Percentiles rank a stretch among this genome's conserved stretches.
These are phyloP conservation scores for Tardiomyces digboiensis DNA, from an alignment of 1,139 yeast genomes.

Conservation along the genomic window DNA sequence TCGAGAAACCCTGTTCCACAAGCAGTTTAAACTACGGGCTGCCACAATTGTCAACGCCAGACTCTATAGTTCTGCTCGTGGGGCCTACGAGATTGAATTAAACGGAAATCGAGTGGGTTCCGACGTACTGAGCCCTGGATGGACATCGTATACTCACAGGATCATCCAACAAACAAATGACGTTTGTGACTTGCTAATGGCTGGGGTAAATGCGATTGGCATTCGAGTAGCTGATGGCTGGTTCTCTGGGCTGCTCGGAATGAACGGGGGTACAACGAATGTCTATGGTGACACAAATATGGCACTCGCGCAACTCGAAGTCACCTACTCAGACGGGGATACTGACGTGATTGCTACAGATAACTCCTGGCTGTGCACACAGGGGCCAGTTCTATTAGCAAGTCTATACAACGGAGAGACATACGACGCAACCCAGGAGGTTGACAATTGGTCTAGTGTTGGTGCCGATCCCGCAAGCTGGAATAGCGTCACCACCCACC, in stretches of 20 bases:
- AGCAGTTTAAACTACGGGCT: conserved; percentile 1
- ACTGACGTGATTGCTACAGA: conserved; percentile 9
- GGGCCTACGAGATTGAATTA: conserved; percentile 14
- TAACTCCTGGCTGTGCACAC: conserved; percentile 10
- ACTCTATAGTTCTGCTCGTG: conserved; percentile 15
- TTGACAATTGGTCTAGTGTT: conserved; percentile 9
- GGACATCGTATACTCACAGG: conserved; percentile 15
- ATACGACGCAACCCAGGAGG: conserved; percentile 16
- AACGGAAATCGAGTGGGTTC: conserved; percentile 13
- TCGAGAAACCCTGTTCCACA: conserved; percentile 5
- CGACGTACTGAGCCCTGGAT: conserved; percentile 16
- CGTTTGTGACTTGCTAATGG: conserved; percentile 6
- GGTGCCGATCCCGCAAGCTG: not conserved
- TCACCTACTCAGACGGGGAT: conserved; percentile 12
- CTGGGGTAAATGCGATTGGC: conserved; percentile 10
- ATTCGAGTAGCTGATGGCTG: conserved; percentile 18
- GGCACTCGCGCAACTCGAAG: conserved; percentile 12
- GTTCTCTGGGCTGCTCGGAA: conserved; percentile 16
- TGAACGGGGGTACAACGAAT: conserved; percentile 15
- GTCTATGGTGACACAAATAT: conserved; percentile 14
- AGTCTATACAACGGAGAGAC: conserved; percentile 16
- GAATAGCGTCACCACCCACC: conserved; percentile 1
- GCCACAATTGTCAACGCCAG: conserved; percentile 3
- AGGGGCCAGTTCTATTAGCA: conserved; percentile 14
- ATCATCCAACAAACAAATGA: conserved; percentile 13